phyloP scores from a whole-genome alignment of 805 yeast genomes.

The Kodamaea leandrae region DNA sequence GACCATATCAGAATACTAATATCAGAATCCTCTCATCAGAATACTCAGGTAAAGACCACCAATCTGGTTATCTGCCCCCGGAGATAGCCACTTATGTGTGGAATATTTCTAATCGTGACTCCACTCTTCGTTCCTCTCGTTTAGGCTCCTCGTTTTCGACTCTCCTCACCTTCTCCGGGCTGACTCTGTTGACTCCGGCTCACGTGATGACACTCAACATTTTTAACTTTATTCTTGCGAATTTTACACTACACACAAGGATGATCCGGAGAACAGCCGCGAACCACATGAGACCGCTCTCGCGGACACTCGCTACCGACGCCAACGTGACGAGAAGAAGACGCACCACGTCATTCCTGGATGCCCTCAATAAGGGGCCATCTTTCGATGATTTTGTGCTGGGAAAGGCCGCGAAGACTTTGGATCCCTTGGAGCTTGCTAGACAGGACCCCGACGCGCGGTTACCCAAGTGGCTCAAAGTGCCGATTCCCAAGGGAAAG shows the following conservation, averaged over 20 bases:
- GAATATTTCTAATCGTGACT: too few relatives aligned
- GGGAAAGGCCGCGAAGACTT: constrained; percentile 68
- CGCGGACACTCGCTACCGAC: constrained; percentile 12
- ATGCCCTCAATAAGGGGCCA: constrained; percentile 78
- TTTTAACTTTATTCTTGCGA: not conserved
- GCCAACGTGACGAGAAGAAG: constrained; percentile 6
- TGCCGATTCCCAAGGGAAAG: constrained; percentile 94
- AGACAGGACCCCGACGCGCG: constrained; percentile 66
- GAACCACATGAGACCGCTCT: not conserved
- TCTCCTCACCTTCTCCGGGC: too few relatives aligned
- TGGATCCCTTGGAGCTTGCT: constrained; percentile 76
- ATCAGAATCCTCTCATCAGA: too few relatives aligned
- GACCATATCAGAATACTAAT: too few relatives aligned
- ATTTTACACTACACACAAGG: not conserved
- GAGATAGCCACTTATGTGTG: too few relatives aligned
- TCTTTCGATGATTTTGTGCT: constrained; percentile 86
- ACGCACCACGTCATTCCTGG: constrained; percentile 60
- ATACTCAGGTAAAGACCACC: too few relatives aligned
- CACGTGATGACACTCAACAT: constrained; percentile 5
- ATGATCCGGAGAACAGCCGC: not conserved
- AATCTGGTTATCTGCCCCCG: too few relatives aligned
- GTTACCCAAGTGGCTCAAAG: constrained; percentile 91
- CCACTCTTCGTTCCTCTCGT: too few relatives aligned
- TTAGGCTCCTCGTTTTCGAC: too few relatives aligned
- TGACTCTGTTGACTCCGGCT: constrained; percentile 6